Evolutionary conservation across 2,329 filamentous ascomycete genomes (phyloP).

Genomic region (Monosporascus sp.): DNA sequence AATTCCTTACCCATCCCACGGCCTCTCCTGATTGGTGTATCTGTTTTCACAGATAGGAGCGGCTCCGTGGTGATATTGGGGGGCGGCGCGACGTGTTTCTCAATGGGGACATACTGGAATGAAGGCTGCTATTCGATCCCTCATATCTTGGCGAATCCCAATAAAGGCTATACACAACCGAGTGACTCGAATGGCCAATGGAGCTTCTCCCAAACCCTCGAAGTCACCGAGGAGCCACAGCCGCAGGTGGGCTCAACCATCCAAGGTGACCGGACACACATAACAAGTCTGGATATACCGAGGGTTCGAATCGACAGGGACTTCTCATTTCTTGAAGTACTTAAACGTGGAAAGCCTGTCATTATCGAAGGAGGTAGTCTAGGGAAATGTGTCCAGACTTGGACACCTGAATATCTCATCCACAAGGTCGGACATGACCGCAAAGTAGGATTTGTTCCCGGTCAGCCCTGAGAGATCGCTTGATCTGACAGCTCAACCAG

Average conservation of each 20-base stretch:
- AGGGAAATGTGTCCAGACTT: conserved; percentile 60
- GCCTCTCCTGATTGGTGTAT: conserved; percentile 69
- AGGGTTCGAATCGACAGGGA: conserved; percentile 45
- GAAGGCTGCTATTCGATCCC: conserved; percentile 34
- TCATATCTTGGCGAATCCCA: background rate
- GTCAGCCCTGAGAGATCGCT: background rate
- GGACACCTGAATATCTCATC: conserved; percentile 65
- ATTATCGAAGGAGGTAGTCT: conserved; percentile 62
- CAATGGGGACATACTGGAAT: conserved; percentile 85
- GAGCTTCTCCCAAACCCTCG: conserved; percentile 12
- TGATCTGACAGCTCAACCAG: conserved; percentile 28
- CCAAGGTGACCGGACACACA: conserved; percentile 25
- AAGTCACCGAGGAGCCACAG: conserved; percentile 11
- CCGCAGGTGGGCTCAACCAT: background rate
- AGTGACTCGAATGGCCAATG: conserved; percentile 3
- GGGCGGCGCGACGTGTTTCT: conserved; percentile 84
- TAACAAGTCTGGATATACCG: conserved; percentile 35
- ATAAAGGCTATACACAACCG: background rate
- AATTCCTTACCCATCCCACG: conserved; percentile 22
- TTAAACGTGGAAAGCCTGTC: conserved; percentile 53
- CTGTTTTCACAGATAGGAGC: conserved; percentile 40
- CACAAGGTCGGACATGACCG: conserved; percentile 55
- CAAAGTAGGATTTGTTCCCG: conserved; percentile 38
- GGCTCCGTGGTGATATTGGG: conserved; percentile 59
- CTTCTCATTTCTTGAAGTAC: conserved; percentile 54